These are phyloP conservation scores for Colletotrichum sp. DNA, from an alignment of 2,329 filamentous ascomycete genomes.

Conservation along the genomic window DNA sequence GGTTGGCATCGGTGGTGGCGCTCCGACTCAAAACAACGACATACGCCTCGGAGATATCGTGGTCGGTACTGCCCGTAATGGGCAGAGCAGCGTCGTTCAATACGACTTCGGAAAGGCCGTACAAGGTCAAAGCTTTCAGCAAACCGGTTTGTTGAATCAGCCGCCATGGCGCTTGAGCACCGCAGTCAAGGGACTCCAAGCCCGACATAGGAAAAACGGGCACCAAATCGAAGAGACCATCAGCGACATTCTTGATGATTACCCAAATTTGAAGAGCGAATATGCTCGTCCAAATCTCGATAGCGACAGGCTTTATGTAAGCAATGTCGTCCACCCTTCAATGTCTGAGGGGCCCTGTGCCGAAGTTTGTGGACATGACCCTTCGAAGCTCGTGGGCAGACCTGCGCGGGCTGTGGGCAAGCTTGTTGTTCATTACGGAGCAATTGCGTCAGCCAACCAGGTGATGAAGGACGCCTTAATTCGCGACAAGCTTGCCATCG, in stretches of 20 bases:
- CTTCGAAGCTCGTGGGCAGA: neutral
- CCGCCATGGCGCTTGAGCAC: conserved; percentile 18
- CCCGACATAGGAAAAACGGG: conserved; percentile 4
- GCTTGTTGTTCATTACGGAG: neutral
- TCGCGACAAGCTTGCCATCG: neutral
- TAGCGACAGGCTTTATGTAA: conserved; percentile 4
- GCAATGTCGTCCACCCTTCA: neutral
- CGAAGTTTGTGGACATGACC: neutral
- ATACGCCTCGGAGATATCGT: conserved; percentile 30
- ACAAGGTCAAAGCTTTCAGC: conserved; percentile 19
- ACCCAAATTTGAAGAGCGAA: conserved; percentile 9
- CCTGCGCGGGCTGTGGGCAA: neutral
- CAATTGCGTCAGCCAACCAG: conserved; percentile 19
- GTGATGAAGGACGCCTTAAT: conserved; percentile 25
- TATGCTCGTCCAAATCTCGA: neutral
- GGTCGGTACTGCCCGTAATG: neutral
- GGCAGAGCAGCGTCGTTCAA: conserved; percentile 25
- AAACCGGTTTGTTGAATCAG: conserved; percentile 21
- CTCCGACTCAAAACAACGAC: conserved; percentile 35
- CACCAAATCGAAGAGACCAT: conserved; percentile 19
- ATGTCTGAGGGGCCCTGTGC: neutral
- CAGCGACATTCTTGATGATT: neutral
- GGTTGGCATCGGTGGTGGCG: conserved; percentile 40
- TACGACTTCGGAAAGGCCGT: conserved; percentile 29
- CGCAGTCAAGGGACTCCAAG: conserved; percentile 12